Evolutionary conservation across 2,329 filamentous ascomycete genomes (phyloP).

Genomic region (Ascocoryne sarcoides): DNA sequence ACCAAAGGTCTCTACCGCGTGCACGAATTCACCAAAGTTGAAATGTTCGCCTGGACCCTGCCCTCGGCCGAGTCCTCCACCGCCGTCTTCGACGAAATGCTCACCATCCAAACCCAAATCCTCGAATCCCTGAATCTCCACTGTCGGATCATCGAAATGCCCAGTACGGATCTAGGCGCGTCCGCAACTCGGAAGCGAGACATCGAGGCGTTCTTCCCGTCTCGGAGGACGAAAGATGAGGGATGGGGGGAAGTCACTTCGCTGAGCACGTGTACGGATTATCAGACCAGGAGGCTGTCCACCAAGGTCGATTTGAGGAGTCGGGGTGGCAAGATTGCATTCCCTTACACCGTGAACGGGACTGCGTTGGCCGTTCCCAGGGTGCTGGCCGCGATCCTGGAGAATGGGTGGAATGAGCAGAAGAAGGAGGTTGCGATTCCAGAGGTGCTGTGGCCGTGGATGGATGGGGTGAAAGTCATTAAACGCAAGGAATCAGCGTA

Average conservation of each 20-base stretch:
- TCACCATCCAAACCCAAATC: slow-evolving; percentile 80
- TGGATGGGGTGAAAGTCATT: slow-evolving; percentile 67
- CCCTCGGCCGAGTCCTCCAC: slow-evolving; percentile 43
- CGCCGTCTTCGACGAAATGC: slow-evolving; percentile 72
- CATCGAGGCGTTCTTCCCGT: slow-evolving; percentile 92
- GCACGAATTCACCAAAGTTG: slow-evolving; percentile 97
- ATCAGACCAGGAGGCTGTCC: slow-evolving; percentile 75
- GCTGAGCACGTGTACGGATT: slow-evolving; percentile 87
- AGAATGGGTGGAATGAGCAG: slow-evolving; percentile 79
- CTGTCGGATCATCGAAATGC: slow-evolving; percentile 91
- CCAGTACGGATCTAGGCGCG: slow-evolving; percentile 76
- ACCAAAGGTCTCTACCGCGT: slow-evolving; percentile 95
- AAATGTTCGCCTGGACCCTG: slow-evolving; percentile 87
- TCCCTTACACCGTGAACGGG: slow-evolving; percentile 87
- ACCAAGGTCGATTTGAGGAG: slow-evolving; percentile 56
- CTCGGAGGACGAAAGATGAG: slow-evolving; percentile 52
- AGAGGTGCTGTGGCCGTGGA: slow-evolving; percentile 70
- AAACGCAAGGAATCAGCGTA: too few species aligned
- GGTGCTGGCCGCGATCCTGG: slow-evolving; percentile 78
- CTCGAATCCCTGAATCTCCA: slow-evolving; percentile 67
- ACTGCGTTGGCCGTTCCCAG: slow-evolving; percentile 88
- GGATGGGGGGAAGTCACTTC: slow-evolving; percentile 94
- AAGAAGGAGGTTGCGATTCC: slow-evolving; percentile 63
- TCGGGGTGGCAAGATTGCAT: slow-evolving; percentile 48
- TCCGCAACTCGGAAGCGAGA: slow-evolving; percentile 81